Percentiles rank a stretch among this genome's conserved stretches.
phyloP scores from a whole-genome alignment of 2,329 filamentous ascomycete species.

The Aspergillus sclerotialis region DNA sequence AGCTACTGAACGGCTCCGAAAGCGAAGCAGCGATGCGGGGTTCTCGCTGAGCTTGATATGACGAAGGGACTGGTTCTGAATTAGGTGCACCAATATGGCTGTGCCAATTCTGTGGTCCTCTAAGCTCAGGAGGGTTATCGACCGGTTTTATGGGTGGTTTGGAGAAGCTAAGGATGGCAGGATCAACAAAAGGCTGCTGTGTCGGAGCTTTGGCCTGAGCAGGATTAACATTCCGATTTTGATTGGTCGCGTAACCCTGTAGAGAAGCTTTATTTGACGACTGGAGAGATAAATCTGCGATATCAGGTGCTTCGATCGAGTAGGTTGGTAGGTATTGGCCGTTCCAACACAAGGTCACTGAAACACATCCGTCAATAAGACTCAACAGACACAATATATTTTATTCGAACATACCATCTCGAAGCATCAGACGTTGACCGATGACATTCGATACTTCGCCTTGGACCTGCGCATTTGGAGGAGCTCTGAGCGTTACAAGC shows the following conservation, averaged over 20 bases:
- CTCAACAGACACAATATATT: conserved; percentile 4
- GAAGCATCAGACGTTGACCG: conserved; percentile 61
- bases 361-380: no score
- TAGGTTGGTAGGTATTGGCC: conserved; percentile 48
- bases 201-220: conserved; percentile 21
- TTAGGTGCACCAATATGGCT: conserved; percentile 21
- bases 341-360: conserved; percentile 43
- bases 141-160: conserved; percentile 18
- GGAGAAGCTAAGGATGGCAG: conserved; percentile 69
- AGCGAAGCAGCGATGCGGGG: conserved; percentile 33
- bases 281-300: conserved; percentile 47
- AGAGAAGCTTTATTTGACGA: conserved; percentile 9
- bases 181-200: conserved; percentile 61
- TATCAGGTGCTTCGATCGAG: conserved; percentile 51
- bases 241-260: conserved; percentile 13
- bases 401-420: conserved; percentile 54
- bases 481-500: conserved; percentile 62
- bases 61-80: conserved; percentile 6
- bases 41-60: conserved; percentile 16
- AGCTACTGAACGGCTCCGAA: conserved; percentile 39
- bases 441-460: conserved; percentile 66
- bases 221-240: conserved; percentile 7
- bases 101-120: conserved; percentile 9
- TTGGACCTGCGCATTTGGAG: conserved; percentile 57
- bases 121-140: conserved; percentile 4